Base-by-base conservation (phyloP, 169 alveolate species). In the Eimeria praecox region DNA sequence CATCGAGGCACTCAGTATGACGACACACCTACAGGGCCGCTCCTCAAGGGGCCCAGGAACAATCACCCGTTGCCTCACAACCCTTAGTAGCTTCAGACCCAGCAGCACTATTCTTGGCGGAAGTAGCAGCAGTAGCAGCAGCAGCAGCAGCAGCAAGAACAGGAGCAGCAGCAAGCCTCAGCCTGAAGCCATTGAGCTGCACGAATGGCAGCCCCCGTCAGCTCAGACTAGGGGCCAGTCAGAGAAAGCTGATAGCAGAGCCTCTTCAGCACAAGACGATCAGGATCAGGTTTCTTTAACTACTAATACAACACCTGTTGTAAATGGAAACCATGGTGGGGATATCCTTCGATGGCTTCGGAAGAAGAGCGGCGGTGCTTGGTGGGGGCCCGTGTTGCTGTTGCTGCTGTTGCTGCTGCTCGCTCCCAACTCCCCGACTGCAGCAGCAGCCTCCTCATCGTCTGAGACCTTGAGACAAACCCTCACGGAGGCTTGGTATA, bases 1-100 rank as follows among this genome's bases (percentile, higher is more conserved):
- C 73, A 82, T 46, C 66, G 69, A 44, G 10, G 73, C 62, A 30
- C 90, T 44, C 64, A 82, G 90, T 49, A 82, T 82, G 90, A 82
- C 73, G 38, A 49, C 73, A 44, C 90, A 82, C 66, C 73, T 49
- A 4, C 73, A 82, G 90, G 90, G 90, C 90, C 42, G 90, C 90
- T 46, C 90, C 71, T 82, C 73, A 44, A 18, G 90, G 64, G 90
- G 64, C 90, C 90, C 64, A 46, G 71, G 66, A 49, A 82, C 73
- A 24, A 52, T 82, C 49, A 38, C 90, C 52, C 64, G 90, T 12
- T 82, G 73, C 71, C 52, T 82, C 20, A n/a, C 46, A 18, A 82
- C 64, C 71, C 35, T 82, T n/a, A 52, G 30, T 73, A 44, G 86
- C 86, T 42, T 75, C 59, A 38, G 62, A 22, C 10, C 35, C 86